A percentile compares a stretch with the other conserved stretches of the same genome.
These are phyloP conservation scores for Zygosaccharomyces siamensis DNA, from an alignment of 805 yeast species.

Conservation along the genomic window DNA sequence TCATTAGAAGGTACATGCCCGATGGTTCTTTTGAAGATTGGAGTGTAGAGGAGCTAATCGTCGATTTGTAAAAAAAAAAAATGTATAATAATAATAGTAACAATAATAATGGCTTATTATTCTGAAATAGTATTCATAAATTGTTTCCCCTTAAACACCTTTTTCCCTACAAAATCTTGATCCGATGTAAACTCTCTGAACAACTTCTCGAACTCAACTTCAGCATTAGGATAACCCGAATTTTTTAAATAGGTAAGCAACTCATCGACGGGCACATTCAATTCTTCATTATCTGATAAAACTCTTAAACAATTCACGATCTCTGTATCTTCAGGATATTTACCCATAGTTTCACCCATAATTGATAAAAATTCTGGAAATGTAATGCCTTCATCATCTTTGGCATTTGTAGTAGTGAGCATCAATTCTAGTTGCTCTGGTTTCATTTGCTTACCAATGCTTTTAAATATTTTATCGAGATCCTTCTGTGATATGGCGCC, in stretches of 20 bases:
- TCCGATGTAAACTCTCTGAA: conserved; percentile 53
- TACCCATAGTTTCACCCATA: conserved; percentile 52
- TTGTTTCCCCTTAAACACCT: conserved; percentile 54
- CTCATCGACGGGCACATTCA: conserved; percentile 45
- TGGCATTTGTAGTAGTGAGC: conserved; percentile 36
- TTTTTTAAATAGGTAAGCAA: conserved; percentile 48
- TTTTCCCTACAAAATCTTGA: conserved; percentile 52
- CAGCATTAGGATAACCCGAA: conserved; percentile 36
- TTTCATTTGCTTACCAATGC: conserved; percentile 44
- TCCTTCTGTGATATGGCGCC: conserved; percentile 55
- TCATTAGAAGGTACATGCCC: conserved; percentile 92
- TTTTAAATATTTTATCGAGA: conserved; percentile 48
- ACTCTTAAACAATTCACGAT: conserved; percentile 55
- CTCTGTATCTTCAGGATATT: conserved; percentile 49
- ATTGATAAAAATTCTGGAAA: conserved; percentile 64
- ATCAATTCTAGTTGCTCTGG: conserved; percentile 45
- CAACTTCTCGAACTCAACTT: conserved; percentile 45
- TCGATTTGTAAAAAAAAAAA: conserved; percentile 50
- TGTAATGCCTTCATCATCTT: conserved; percentile 38
- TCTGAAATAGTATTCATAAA: conserved; percentile 52
- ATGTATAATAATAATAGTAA: conserved; percentile 3
- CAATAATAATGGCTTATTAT: conserved; percentile 3
- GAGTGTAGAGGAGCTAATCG: conserved; percentile 97
- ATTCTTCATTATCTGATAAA: conserved; percentile 38
- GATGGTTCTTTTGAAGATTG: conserved; percentile 97